These are phyloP conservation scores for Dichomitus squalens DNA, from an alignment of 1,284 basidiomycete species.

Conservation along the genomic window DNA sequence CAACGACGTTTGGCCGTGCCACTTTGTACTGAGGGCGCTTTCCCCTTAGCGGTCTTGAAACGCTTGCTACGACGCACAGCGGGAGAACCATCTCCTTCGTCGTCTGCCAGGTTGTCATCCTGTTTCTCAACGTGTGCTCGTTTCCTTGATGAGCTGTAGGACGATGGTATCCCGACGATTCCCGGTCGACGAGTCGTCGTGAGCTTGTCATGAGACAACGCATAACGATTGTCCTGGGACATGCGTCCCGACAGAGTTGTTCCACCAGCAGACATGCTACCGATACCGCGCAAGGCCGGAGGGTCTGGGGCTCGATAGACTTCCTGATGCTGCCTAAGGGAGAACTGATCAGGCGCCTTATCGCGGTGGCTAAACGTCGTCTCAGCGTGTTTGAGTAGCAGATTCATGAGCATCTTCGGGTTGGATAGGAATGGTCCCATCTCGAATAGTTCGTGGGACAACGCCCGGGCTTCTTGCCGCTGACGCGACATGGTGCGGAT, in stretches of 20 bases:
- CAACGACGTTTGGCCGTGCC: too few relatives aligned
- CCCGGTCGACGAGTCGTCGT: background rate
- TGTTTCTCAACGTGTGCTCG: background rate
- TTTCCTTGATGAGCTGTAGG: background rate
- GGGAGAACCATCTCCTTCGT: background rate
- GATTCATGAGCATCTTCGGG: background rate
- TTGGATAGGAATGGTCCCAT: background rate
- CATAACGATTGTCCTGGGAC: background rate
- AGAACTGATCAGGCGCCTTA: background rate
- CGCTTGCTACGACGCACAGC: background rate
- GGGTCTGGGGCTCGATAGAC: background rate
- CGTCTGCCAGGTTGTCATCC: background rate
- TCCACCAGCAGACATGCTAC: background rate
- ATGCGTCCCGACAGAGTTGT: background rate
- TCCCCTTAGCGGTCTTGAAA: too few relatives aligned
- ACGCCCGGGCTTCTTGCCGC: background rate
- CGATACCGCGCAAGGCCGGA: background rate
- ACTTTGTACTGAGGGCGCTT: too few relatives aligned
- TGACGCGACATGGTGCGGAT: too few relatives aligned
- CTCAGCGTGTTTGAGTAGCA: background rate
- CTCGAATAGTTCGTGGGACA: background rate
- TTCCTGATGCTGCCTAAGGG: background rate
- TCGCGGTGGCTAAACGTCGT: background rate
- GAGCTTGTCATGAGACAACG: background rate
- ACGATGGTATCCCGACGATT: background rate